phyloP scores from a whole-genome alignment of 371 early-diverging fungal genomes.

The Haplosporangium sp. region DNA sequence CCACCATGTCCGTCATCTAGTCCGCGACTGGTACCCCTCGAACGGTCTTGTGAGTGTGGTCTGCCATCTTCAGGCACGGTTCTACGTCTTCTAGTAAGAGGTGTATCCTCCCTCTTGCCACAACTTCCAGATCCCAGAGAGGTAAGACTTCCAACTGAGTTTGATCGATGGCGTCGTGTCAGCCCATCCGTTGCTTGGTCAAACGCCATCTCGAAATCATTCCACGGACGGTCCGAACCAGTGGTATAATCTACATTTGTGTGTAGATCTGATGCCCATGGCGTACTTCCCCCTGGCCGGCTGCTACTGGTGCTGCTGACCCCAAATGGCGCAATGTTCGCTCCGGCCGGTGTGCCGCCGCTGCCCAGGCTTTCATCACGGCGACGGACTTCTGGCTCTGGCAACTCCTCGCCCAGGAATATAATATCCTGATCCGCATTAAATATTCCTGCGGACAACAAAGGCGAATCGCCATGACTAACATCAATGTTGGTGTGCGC shows the following conservation, averaged over 20 bases:
- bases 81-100: conserved; percentile 6
- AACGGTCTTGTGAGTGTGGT: neutral
- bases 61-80: neutral
- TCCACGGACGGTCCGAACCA: conserved; percentile 20
- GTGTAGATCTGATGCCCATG: conserved; percentile 21
- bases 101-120: conserved; percentile 1
- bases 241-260: conserved; percentile 10
- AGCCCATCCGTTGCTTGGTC: conserved; percentile 5
- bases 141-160: neutral
- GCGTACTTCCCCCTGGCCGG: conserved; percentile 10
- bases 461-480: neutral
- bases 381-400: conserved; percentile 34
- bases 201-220: conserved; percentile 33
- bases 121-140: neutral
- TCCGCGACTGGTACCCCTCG: neutral
- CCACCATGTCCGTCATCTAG: neutral
- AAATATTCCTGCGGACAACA: neutral
- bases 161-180: conserved; percentile 7
- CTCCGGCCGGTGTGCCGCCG: conserved; percentile 8
- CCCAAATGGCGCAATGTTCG: conserved; percentile 7
- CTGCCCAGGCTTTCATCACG: conserved; percentile 14
- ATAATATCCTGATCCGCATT: neutral
- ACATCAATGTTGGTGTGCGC: neutral
- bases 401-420: conserved; percentile 6
- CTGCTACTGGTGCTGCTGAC: neutral